A percentile compares a stretch with the other conserved stretches of the same genome.
Conservation (phyloP, 495 filamentous ascomycete species). For the Hypoxylon perforatum region DNA sequence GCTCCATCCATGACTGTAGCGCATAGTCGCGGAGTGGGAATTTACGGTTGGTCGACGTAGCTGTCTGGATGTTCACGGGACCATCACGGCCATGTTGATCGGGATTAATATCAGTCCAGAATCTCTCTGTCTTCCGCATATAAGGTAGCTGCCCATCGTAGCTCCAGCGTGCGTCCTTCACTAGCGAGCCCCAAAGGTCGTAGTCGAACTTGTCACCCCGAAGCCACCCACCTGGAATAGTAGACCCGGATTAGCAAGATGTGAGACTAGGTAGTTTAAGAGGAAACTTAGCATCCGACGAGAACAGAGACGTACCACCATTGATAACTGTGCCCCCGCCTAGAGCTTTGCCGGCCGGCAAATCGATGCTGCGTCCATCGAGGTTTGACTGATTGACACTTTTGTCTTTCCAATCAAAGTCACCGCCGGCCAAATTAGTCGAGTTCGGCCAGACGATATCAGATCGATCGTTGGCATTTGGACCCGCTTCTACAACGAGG, state of each 20-base stretch:
- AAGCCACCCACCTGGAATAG: slow-evolving; percentile 46
- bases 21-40: slow-evolving; percentile 46
- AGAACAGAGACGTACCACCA: slow-evolving; percentile 3
- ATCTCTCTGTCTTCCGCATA: slow-evolving; percentile 42
- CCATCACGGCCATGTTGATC: slow-evolving; percentile 41
- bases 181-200: slow-evolving; percentile 50
- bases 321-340: slow-evolving; percentile 47
- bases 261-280: neutral
- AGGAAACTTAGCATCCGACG: too few relatives aligned
- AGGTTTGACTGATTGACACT: slow-evolving; percentile 48
- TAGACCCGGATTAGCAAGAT: neutral
- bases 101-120: slow-evolving; percentile 8
- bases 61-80: slow-evolving; percentile 37
- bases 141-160: slow-evolving; percentile 49
- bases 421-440: slow-evolving; percentile 25
- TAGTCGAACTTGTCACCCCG: slow-evolving; percentile 52
- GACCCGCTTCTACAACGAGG: slow-evolving; percentile 50
- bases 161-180: slow-evolving; percentile 51
- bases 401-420: slow-evolving; percentile 47
- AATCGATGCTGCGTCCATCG: slow-evolving; percentile 47
- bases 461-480: slow-evolving; percentile 39
- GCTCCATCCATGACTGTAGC: slow-evolving; percentile 28
- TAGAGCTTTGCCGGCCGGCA: slow-evolving; percentile 53
- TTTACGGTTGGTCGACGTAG: slow-evolving; percentile 37
- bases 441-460: slow-evolving; percentile 25